Percentiles rank a stretch among this genome's conserved stretches.
Evolutionary conservation across 805 yeast genomes (phyloP).

Genomic region (Suhomyces xylopsoci): DNA sequence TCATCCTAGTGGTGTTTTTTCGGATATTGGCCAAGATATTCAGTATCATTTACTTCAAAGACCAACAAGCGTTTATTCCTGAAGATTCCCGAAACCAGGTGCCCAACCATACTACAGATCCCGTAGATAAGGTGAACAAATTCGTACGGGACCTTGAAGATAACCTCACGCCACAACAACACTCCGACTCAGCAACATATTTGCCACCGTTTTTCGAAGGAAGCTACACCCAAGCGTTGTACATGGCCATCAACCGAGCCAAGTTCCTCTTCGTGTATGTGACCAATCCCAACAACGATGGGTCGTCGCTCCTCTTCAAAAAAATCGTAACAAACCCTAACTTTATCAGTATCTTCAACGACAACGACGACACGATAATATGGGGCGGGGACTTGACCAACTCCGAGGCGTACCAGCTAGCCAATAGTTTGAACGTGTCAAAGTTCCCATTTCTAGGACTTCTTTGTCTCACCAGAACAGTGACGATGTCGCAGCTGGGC

Average conservation of each 20-base stretch:
- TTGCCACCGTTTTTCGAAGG: slow-evolving; percentile 59
- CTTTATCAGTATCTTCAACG: slow-evolving; percentile 40
- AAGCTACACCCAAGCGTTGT: slow-evolving; percentile 78
- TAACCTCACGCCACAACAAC: slow-evolving; percentile 25
- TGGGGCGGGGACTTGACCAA: slow-evolving; percentile 90
- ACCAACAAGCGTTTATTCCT: slow-evolving; percentile 5
- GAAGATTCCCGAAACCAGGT: not conserved
- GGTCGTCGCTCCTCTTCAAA: slow-evolving; percentile 49
- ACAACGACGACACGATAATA: slow-evolving; percentile 52
- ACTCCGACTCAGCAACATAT: slow-evolving; percentile 1
- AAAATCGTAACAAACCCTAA: slow-evolving; percentile 51
- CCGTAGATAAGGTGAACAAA: slow-evolving; percentile 50
- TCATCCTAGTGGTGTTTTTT: slow-evolving; percentile 20
- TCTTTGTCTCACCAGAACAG: slow-evolving; percentile 61
- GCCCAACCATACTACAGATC: slow-evolving; percentile 29
- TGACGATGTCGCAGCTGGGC: slow-evolving; percentile 54
- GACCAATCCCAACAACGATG: slow-evolving; percentile 70
- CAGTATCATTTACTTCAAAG: slow-evolving; percentile 24
- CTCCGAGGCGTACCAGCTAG: slow-evolving; percentile 80
- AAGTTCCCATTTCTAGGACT: slow-evolving; percentile 82
- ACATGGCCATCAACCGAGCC: slow-evolving; percentile 63
- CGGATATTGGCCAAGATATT: slow-evolving; percentile 22
- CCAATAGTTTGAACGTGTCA: slow-evolving; percentile 67
- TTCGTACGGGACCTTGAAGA: slow-evolving; percentile 55
- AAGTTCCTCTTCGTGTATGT: slow-evolving; percentile 72